phyloP scores from a whole-genome alignment of 306 rosid genomes.

The Mucuna pruriens region DNA sequence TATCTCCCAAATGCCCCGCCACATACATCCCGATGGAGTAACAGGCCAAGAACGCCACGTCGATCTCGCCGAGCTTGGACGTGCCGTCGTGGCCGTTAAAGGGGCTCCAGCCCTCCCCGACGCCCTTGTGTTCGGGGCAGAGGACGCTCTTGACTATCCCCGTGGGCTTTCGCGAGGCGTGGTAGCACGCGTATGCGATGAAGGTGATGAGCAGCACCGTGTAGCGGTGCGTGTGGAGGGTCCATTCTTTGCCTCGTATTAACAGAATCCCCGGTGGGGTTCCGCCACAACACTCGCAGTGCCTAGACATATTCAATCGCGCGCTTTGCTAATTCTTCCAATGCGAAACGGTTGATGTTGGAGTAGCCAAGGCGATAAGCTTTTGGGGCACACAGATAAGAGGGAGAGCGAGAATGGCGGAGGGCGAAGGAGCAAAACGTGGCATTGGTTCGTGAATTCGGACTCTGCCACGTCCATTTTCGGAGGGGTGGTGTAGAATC shows the following conservation, averaged over 20 bases:
- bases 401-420: constrained; percentile 57
- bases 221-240: constrained; percentile 60
- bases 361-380: neutral
- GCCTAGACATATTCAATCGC: constrained; percentile 31
- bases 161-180: constrained; percentile 77
- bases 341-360: too few relatives aligned
- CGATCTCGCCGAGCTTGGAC: constrained; percentile 71
- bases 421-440: constrained; percentile 30
- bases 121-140: constrained; percentile 47
- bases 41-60: constrained; percentile 72
- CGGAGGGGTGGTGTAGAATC: constrained; percentile 33
- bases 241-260: constrained; percentile 60
- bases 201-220: constrained; percentile 62
- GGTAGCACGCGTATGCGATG: constrained; percentile 77
- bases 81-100: constrained; percentile 68
- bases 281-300: constrained; percentile 28
- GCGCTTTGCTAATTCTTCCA: too few relatives aligned
- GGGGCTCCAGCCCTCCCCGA: constrained; percentile 64
- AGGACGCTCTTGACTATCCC: constrained; percentile 75
- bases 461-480: constrained; percentile 38
- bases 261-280: constrained; percentile 72
- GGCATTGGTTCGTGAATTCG: constrained; percentile 21
- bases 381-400: constrained; percentile 11
- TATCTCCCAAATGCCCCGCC: constrained; percentile 82
- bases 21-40: constrained; percentile 75